Evolutionary conservation across 2,329 filamentous ascomycete genomes (phyloP).

Genomic region (Dothideomycetes sp.): DNA sequence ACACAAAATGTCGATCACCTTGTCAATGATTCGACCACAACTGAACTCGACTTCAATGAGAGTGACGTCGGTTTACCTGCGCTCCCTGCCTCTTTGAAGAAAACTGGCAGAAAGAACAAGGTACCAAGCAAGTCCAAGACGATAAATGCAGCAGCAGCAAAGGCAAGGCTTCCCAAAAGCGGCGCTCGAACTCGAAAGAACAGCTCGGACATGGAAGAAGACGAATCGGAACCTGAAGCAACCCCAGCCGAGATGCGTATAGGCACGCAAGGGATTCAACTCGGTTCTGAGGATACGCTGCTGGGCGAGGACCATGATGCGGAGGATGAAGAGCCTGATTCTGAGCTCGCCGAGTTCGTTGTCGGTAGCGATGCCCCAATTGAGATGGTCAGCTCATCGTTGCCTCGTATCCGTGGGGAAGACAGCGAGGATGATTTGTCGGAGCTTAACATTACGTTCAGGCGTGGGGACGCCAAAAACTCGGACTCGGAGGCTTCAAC

Average conservation of each 20-base stretch:
- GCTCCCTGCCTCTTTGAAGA: conserved; percentile 1
- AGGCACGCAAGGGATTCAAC: conserved; percentile 24
- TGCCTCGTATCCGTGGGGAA: conserved; percentile 7
- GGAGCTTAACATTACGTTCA: too few relatives aligned
- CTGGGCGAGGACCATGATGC: conserved; percentile 23
- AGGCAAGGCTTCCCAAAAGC: conserved; percentile 3
- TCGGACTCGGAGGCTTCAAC: too few relatives aligned
- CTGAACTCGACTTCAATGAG: not conserved
- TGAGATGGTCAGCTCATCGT: conserved; percentile 18
- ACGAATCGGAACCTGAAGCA: conserved; percentile 21
- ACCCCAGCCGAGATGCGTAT: conserved; percentile 23
- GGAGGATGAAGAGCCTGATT: conserved; percentile 31
- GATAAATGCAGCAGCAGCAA: conserved; percentile 1
- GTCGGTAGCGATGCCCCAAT: conserved; percentile 31
- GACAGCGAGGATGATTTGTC: not conserved
- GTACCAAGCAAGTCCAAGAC: conserved; percentile 5
- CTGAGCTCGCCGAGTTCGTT: conserved; percentile 35
- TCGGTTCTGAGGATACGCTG: conserved; percentile 34
- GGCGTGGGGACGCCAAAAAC: too few relatives aligned
- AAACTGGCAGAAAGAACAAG: conserved; percentile 11
- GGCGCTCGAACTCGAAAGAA: conserved; percentile 1
- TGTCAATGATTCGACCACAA: conserved; percentile 10
- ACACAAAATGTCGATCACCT: conserved; percentile 10
- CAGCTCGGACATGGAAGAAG: conserved; percentile 20
- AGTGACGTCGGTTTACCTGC: not conserved